These are phyloP conservation scores for Fusarium pseudoanthophilum DNA, from an alignment of 2,329 filamentous ascomycete genomes.

Conservation along the genomic window DNA sequence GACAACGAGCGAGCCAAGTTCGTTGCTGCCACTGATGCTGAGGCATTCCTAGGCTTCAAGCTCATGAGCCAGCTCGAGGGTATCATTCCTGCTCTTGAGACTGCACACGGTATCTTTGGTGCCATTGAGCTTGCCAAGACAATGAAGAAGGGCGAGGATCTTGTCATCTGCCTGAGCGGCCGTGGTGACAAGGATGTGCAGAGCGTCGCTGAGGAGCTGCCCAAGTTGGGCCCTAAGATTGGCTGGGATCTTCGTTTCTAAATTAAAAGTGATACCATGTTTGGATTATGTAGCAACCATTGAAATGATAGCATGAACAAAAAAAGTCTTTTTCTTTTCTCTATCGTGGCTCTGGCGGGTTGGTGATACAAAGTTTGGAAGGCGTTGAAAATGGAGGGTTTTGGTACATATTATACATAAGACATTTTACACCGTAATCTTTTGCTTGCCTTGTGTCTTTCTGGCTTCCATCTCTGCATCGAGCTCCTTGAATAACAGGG, in stretches of 20 bases:
- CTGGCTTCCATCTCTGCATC: slow-evolving; percentile 45
- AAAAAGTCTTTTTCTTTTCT: slow-evolving; percentile 14
- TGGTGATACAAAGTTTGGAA: slow-evolving; percentile 40
- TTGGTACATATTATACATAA: slow-evolving; percentile 46
- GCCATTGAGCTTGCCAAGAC: slow-evolving; percentile 91
- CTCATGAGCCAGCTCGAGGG: slow-evolving; percentile 89
- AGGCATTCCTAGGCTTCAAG: slow-evolving; percentile 89
- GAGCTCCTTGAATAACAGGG: slow-evolving; percentile 46
- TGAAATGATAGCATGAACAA: slow-evolving; percentile 32
- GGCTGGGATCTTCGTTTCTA: slow-evolving; percentile 74
- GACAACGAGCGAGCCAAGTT: slow-evolving; percentile 87
- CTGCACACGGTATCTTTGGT: slow-evolving; percentile 90
- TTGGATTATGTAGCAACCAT: slow-evolving; percentile 19
- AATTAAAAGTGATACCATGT: slow-evolving; percentile 37
- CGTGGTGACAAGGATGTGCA: slow-evolving; percentile 98
- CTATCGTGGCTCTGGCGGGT: slow-evolving; percentile 28
- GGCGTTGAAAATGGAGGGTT: slow-evolving; percentile 41
- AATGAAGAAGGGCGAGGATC: slow-evolving; percentile 86
- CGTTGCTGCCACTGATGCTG: slow-evolving; percentile 88
- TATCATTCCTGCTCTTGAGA: slow-evolving; percentile 96
- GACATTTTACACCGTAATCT: slow-evolving; percentile 40
- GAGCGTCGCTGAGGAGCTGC: slow-evolving; percentile 94
- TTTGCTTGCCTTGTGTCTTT: slow-evolving; percentile 13
- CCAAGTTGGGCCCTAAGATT: slow-evolving; percentile 88
- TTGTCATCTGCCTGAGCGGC: slow-evolving; percentile 94